Evolutionary conservation across 2,329 filamentous ascomycete genomes (phyloP).

Genomic region (Paramyrothecium sp.): DNA sequence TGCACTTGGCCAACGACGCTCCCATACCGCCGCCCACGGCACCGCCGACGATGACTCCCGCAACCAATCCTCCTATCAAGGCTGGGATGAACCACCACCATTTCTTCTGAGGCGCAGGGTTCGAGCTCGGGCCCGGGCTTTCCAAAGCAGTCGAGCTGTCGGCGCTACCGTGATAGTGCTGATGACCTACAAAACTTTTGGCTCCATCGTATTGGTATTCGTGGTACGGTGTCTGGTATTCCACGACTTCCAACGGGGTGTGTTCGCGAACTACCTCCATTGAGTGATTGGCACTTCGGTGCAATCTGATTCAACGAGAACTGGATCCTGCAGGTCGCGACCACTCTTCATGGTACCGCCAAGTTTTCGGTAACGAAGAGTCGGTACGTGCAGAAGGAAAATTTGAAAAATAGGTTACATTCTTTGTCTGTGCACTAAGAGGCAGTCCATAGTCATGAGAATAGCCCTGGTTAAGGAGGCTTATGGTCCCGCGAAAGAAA

Average conservation of each 20-base stretch:
- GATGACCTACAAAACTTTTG: background rate
- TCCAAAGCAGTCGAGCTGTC: background rate
- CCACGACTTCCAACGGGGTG: background rate
- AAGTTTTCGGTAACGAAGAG: background rate
- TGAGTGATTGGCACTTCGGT: background rate
- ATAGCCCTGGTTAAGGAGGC: no score
- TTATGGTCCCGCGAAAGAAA: no score
- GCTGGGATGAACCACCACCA: background rate
- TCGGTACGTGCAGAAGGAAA: no score
- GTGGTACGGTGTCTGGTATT: background rate
- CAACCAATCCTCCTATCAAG: background rate
- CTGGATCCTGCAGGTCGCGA: background rate
- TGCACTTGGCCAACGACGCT: background rate
- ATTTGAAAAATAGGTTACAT: no score
- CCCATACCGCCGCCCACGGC: background rate
- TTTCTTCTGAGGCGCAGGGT: background rate
- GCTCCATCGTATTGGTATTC: background rate
- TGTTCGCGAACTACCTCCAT: background rate
- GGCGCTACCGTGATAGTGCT: background rate
- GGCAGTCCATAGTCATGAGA: no score
- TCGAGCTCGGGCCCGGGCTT: background rate
- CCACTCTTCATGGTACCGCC: background rate
- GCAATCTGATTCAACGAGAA: no score
- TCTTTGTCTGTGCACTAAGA: no score
- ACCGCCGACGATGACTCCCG: background rate